phyloP scores from a whole-genome alignment of 306 rosid species.

The Vachellia collinsii region DNA sequence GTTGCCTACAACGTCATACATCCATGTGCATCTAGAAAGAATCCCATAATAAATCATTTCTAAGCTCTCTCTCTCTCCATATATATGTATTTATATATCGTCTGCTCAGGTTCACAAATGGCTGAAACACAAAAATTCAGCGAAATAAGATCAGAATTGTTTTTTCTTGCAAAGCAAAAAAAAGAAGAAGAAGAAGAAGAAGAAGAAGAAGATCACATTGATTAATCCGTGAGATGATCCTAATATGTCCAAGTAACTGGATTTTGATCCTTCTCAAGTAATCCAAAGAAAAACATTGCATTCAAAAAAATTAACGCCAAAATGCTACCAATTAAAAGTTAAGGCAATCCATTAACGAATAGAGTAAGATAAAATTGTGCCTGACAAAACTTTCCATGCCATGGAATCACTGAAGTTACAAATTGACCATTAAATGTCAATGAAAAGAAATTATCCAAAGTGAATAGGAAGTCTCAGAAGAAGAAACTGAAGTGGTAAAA shows the following conservation, averaged over 20 bases:
- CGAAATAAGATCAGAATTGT: background rate
- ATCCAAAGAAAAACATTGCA: background rate
- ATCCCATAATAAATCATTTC: background rate
- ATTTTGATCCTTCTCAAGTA: background rate
- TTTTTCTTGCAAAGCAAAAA: background rate
- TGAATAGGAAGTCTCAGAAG: slow-evolving; percentile 1
- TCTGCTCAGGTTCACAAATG: background rate
- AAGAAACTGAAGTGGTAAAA: slow-evolving; percentile 13
- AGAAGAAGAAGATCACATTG: background rate
- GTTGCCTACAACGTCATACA: slow-evolving; percentile 32
- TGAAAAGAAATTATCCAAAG: slow-evolving; percentile 21
- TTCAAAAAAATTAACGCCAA: slow-evolving; percentile 24
- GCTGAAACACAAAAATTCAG: slow-evolving; percentile 3
- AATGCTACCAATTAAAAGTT: slow-evolving; percentile 5
- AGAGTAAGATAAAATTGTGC: background rate
- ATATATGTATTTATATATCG: background rate
- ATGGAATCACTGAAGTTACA: slow-evolving; percentile 14
- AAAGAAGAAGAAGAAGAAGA: no score
- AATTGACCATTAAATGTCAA: slow-evolving; percentile 2
- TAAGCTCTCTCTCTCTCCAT: background rate
- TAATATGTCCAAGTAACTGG: background rate
- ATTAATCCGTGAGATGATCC: slow-evolving; percentile 3
- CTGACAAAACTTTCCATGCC: background rate
- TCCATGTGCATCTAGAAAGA: background rate
- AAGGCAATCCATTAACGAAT: background rate